These are phyloP conservation scores for Beauveria scarabaeidicola DNA, from an alignment of 2,329 filamentous ascomycete species.

Conservation along the genomic window DNA sequence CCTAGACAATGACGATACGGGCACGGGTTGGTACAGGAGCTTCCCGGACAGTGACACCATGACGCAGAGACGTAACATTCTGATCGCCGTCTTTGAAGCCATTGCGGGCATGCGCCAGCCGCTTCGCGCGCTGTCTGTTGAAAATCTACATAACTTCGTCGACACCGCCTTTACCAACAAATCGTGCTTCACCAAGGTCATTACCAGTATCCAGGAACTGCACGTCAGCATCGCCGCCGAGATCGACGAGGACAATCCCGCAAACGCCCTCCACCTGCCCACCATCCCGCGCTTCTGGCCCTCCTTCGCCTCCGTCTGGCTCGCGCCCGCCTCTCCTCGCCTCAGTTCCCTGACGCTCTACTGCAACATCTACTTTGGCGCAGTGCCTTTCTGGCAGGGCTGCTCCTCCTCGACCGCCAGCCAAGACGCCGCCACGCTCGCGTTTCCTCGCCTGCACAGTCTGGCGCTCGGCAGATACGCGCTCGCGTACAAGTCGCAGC, in stretches of 20 bases:
- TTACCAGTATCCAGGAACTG: neutral
- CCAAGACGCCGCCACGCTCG: neutral
- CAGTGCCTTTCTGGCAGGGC: neutral
- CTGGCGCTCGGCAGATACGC: neutral
- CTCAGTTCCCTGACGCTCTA: neutral
- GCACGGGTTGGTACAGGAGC: neutral
- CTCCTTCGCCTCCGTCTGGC: neutral
- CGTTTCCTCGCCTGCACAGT: neutral
- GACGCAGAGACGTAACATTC: neutral
- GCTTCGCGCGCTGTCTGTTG: neutral
- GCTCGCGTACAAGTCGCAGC: neutral
- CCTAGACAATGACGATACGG: neutral
- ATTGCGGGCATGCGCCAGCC: neutral
- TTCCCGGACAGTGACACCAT: neutral
- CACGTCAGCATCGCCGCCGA: neutral
- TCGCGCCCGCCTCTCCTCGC: neutral
- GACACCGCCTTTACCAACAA: neutral
- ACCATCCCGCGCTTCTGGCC: neutral
- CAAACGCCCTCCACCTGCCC: neutral
- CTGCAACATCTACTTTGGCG: neutral
- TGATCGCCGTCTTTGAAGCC: neutral
- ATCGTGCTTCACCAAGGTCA: neutral
- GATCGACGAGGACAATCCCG: neutral
- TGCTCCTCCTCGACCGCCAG: neutral
- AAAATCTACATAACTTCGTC: neutral